A percentile compares a stretch with the other conserved stretches of the same genome.
Evolutionary conservation across 441 rosid species (phyloP).

Genomic region (Capsella rubella): DNA sequence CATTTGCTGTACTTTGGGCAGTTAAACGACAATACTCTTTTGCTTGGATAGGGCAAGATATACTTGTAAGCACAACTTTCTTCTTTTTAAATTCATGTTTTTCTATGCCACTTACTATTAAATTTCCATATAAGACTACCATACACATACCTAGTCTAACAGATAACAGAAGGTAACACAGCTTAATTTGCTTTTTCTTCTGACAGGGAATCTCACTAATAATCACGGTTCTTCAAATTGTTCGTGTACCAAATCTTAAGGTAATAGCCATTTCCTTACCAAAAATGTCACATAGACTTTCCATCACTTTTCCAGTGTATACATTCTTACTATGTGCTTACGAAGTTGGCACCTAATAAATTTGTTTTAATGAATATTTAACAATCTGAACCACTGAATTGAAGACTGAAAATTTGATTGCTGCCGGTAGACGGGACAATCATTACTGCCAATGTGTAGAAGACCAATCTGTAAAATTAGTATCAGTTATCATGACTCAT

Average conservation of each 20-base stretch:
- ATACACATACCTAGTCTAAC: slow-evolving; percentile 8
- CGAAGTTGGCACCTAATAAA: slow-evolving; percentile 13
- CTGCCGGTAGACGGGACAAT: neutral
- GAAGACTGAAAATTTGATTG: neutral
- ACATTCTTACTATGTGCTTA: slow-evolving; percentile 7
- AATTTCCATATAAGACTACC: neutral
- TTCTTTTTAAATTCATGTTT: slow-evolving; percentile 19
- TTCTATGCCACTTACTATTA: slow-evolving; percentile 11
- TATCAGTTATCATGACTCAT: slow-evolving; percentile 18
- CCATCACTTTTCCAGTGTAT: slow-evolving; percentile 5
- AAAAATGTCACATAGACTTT: neutral
- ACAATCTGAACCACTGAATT: neutral
- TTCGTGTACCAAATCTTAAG: slow-evolving; percentile 95
- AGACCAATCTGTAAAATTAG: slow-evolving; percentile 6
- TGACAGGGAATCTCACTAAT: slow-evolving; percentile 93
- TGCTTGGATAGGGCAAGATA: slow-evolving; percentile 92
- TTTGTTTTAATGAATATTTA: slow-evolving; percentile 17
- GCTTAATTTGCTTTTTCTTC: slow-evolving; percentile 25
- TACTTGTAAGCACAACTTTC: slow-evolving; percentile 66
- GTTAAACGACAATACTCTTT: slow-evolving; percentile 54
- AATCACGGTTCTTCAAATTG: slow-evolving; percentile 94
- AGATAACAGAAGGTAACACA: slow-evolving; percentile 7
- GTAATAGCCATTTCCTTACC: slow-evolving; percentile 47
- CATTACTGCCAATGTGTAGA: slow-evolving; percentile 1
- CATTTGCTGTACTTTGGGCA: slow-evolving; percentile 94